Evolutionary conservation across 2,329 filamentous ascomycete genomes (phyloP), one percentile per base, ranked within the genome.

Genomic region (Talaromyces amestolkiae): DNA sequence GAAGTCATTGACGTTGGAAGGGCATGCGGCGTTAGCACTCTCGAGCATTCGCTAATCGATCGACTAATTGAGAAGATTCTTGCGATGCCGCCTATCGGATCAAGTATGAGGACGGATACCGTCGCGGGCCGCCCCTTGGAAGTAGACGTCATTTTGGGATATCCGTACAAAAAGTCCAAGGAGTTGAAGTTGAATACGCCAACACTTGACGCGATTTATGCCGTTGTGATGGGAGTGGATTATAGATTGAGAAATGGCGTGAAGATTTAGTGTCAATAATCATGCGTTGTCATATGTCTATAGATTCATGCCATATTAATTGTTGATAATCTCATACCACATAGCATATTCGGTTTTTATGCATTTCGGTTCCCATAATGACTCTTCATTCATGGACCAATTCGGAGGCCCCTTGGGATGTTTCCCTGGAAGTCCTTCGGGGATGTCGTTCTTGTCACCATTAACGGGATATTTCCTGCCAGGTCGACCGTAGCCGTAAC

Each of bases 81-180:
- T 24, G 71, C 72, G 0, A 74, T 83, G 74, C 76, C 77, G 1
- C 72, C 72, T 0, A 77, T 82, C 53, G 75, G 72, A 24, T 81
- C 77, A 59, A 82, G 80, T 67, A 83, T 83, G 81, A 78, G 81
- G 67, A 76, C 74, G 0, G 81, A 83, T 66, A 75, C 72, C 45
- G 77, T 77, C 60, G 76, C 73, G 58, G 79, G 78, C 1, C 70
- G 78, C 33, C 75, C 76, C 2, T 74, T 83, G 75, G 81, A 82
- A 68, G 74, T 82, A n/a, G 80, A 82, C 62, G 79, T 82, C 0
- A 82, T 83, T 31, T 66, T 83, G 27, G 81, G 69, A 9, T 65
- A 67, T 63, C 65, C 65, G 13, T 65, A 51, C 15, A 64, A 63
- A 43, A 67, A 67, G 19, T 64, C 65, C 4, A 65, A 67, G 51